A percentile compares a stretch with the other conserved stretches of the same genome.
Evolutionary conservation across 192 early-diverging fungal genomes (phyloP).

Genomic region (Chytriomyces hyalinus): DNA sequence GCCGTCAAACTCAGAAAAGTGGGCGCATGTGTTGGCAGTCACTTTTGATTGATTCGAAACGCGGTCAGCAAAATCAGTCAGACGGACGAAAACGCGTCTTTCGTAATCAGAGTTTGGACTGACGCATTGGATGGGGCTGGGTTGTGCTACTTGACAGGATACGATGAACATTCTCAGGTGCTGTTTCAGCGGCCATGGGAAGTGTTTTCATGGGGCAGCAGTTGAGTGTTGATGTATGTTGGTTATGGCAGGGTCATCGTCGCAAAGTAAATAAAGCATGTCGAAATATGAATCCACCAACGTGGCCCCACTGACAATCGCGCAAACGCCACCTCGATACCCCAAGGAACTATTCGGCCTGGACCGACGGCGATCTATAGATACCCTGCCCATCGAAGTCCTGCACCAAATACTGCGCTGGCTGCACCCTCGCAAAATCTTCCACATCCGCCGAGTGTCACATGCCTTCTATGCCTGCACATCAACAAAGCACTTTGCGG

Average conservation of each 20-base stretch:
- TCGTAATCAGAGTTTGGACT: not conserved
- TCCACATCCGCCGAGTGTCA: slow-evolving; percentile 2
- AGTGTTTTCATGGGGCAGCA: not conserved
- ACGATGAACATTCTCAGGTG: not conserved
- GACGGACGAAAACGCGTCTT: not conserved
- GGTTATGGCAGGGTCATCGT: not conserved
- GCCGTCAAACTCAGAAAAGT: not conserved
- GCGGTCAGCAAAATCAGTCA: not conserved
- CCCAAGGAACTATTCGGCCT: too few species aligned
- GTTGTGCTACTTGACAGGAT: not conserved
- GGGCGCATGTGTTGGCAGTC: not conserved
- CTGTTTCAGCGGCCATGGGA: not conserved
- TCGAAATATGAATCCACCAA: too few species aligned
- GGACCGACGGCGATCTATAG: not conserved
- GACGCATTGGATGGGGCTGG: not conserved
- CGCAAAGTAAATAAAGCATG: not conserved
- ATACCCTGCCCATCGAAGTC: slow-evolving; percentile 8
- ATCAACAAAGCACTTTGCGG: slow-evolving; percentile 1
- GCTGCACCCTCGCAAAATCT: slow-evolving; percentile 14
- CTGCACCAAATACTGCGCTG: slow-evolving; percentile 23
- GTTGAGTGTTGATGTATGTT: not conserved
- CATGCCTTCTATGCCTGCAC: not conserved
- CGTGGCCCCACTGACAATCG: too few species aligned
- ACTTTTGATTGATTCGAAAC: not conserved
- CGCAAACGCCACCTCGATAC: too few species aligned